Conservation (phyloP, 441 rosid genomes). For the Gossypium aridum region DNA sequence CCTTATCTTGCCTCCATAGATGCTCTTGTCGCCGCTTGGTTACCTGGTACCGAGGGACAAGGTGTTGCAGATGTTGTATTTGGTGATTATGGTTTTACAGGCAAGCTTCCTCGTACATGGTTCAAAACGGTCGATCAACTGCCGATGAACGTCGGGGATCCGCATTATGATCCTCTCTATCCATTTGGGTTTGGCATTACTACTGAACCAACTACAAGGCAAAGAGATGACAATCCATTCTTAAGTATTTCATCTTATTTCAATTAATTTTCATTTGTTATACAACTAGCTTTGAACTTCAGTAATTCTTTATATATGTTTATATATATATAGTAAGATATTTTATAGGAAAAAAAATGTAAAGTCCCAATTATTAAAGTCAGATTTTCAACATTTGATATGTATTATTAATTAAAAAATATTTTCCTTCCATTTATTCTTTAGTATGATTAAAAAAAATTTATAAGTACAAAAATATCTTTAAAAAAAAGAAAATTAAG, state of each 20-base stretch:
- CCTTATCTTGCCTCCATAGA: slow-evolving; percentile 35
- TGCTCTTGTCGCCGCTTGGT: slow-evolving; percentile 62
- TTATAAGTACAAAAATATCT: too few relatives aligned
- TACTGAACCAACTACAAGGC: slow-evolving; percentile 21
- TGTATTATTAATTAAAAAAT: not conserved
- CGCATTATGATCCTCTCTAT: slow-evolving; percentile 57
- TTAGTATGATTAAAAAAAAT: too few relatives aligned
- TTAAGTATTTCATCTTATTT: not conserved
- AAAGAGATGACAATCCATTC: not conserved
- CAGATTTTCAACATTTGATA: not conserved
- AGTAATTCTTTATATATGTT: not conserved
- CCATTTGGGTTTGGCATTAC: slow-evolving; percentile 53
- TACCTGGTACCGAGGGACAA: slow-evolving; percentile 65
- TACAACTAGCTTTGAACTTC: not conserved
- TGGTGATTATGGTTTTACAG: slow-evolving; percentile 59
- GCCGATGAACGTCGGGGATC: slow-evolving; percentile 62
- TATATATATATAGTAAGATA: not conserved
- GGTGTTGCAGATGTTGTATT: slow-evolving; percentile 63
- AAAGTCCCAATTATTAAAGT: not conserved
- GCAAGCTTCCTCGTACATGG: slow-evolving; percentile 63
- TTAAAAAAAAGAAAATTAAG: too few relatives aligned
- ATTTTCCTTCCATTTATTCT: too few relatives aligned
- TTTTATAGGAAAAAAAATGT: not conserved
- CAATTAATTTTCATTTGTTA: not conserved
- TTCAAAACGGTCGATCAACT: slow-evolving; percentile 64